phyloP scores from a whole-genome alignment of 257 asterid genomes.

The Thymus quinquecostatus region DNA sequence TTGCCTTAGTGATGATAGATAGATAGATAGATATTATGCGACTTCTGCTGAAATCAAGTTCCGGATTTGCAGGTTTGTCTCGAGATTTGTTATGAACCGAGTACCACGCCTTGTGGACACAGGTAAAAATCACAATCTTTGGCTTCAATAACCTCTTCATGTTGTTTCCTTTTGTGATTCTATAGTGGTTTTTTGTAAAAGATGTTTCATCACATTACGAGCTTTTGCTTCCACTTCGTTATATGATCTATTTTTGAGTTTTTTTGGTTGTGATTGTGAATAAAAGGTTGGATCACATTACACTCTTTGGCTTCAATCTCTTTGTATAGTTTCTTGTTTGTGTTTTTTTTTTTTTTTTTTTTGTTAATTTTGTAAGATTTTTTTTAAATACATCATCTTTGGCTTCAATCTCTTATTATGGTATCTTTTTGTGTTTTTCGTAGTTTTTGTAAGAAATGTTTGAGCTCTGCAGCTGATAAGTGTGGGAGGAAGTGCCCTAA shows the following conservation, averaged over 20 bases:
- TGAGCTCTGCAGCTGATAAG: conserved; percentile 88
- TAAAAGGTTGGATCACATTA: neutral
- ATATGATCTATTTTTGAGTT: too few species aligned
- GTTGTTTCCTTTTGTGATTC: neutral
- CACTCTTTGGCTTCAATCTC: neutral
- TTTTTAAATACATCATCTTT: too few species aligned
- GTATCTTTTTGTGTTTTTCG: neutral
- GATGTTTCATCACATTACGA: too few species aligned
- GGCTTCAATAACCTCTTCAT: neutral
- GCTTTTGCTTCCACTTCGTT: too few species aligned
- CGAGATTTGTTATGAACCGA: conserved; percentile 94
- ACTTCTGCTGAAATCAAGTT: neutral
- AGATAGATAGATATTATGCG: neutral
- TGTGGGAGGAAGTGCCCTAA: conserved; percentile 98
- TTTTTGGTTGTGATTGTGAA: too few species aligned
- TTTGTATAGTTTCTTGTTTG: neutral
- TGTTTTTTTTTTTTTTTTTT: too few species aligned
- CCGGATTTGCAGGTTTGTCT: conserved; percentile 75
- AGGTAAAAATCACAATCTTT: conserved; percentile 47
- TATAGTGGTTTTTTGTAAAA: too few species aligned
- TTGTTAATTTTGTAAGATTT: too few species aligned
- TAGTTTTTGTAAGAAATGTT: conserved; percentile 86
- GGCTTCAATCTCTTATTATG: too few species aligned
- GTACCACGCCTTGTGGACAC: conserved; percentile 99
- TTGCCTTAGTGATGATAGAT: neutral